Base-by-base conservation (phyloP, 345 rosid genomes). In the Cardamine occulta region DNA sequence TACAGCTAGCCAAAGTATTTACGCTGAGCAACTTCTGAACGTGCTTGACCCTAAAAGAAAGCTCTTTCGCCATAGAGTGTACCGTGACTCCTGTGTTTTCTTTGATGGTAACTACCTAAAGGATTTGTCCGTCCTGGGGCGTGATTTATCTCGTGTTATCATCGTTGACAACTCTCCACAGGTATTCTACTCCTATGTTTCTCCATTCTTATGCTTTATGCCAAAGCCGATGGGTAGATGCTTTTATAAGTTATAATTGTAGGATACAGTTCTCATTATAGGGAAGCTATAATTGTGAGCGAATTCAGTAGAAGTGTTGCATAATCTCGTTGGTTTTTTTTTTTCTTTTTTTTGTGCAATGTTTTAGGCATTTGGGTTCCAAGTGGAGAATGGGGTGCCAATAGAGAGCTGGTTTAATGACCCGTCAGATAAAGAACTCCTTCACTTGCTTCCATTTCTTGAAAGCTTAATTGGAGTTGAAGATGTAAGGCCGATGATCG, bases 361-460 rank as follows among this genome's bases (percentile, higher is more conserved):
- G 47, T 45, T 34, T 9, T 74, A 93, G 99, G 99, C 95, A 64
- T 96, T 93, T 80, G 98, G 99, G 40, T 96, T 96, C 80, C 99
- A 96, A 86, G 95, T 96, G 77, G 98, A 96, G 79, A 96, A 96
- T 39, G 99, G 99, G 13, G 89, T 96, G 59, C 97, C 99, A 12
- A 96, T 96, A 35, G 96, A 91, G 84, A 96, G 99, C 85, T 96
- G 99, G 99, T 96, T 96, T 44, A 91, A 88, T 23, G 96, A 96
- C 78, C 88, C 85, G 2, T 61, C 84, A 0, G 99, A 96, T 76
- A 85, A 88, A 74, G 97, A 90, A 77, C 83, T 95, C 78, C 99
- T 95, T 52, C 72, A 70, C 18, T 70, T 95, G 21, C 85, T 95
- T 7, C 99, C 98, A 1, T 95, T 95, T 77, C 75, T 95, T 80